Conservation (phyloP, 2,329 filamentous ascomycete genomes). For the Aspergillus latus region DNA sequence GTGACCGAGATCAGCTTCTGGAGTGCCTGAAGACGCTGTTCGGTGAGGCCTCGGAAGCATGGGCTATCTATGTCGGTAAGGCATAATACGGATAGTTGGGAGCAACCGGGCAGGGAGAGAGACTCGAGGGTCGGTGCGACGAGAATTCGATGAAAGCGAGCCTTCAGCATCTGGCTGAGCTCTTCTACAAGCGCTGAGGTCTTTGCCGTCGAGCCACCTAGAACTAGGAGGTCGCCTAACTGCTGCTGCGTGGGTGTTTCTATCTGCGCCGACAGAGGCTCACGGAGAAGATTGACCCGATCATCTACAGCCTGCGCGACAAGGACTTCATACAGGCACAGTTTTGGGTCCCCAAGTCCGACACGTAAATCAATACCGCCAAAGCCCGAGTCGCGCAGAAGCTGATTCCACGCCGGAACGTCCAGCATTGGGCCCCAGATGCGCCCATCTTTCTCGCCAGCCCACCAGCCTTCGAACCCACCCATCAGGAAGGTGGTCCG, state of each 20-base stretch:
- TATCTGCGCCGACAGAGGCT: neutral
- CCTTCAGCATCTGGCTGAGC: neutral
- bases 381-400: constrained; percentile 4
- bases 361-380: neutral
- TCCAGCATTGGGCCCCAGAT: neutral
- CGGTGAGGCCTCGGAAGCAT: neutral
- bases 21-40: neutral
- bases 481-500: neutral
- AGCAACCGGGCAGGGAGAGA: neutral
- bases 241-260: neutral
- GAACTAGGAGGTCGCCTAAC: neutral
- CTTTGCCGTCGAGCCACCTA: neutral
- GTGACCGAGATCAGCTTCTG: neutral
- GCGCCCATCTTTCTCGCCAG: neutral
- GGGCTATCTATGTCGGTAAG: neutral
- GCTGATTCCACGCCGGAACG: neutral
- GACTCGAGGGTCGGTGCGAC: neutral
- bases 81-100: neutral
- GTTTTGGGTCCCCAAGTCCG: neutral
- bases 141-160: neutral
- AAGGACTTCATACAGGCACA: neutral
- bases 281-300: neutral
- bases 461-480: constrained; percentile 6
- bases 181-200: neutral
- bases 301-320: constrained; percentile 10